Evolutionary conservation across 1,284 basidiomycete species (phyloP).

Genomic region (Cutaneotrichosporon daszewskae): DNA sequence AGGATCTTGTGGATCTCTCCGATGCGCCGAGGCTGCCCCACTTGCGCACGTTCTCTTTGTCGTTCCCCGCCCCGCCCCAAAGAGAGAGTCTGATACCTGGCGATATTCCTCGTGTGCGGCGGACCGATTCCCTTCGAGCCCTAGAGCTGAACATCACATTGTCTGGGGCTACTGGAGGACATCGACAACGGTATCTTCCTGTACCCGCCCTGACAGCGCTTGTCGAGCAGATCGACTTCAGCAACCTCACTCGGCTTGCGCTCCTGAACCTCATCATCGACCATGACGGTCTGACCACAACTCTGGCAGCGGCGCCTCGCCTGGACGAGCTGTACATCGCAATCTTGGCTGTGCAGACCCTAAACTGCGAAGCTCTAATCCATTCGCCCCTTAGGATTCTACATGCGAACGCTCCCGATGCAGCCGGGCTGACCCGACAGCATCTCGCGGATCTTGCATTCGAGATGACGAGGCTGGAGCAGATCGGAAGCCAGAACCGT

Average conservation of each 20-base stretch:
- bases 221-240: conserved; percentile 17
- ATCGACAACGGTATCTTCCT: conserved; percentile 13
- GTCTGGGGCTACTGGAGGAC: background rate
- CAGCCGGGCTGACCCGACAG: conserved; percentile 21
- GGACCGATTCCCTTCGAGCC: conserved; percentile 18
- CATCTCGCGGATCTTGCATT: conserved; percentile 26
- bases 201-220: conserved; percentile 16
- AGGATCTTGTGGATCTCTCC: conserved; percentile 30
- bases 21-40: conserved; percentile 18
- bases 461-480: conserved; percentile 24
- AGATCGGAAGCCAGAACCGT: conserved; percentile 40
- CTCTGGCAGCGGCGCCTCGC: conserved; percentile 13
- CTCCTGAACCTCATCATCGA: conserved; percentile 32
- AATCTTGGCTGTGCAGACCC: conserved; percentile 4
- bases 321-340: conserved; percentile 38
- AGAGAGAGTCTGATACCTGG: conserved; percentile 1
- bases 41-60: conserved; percentile 29
- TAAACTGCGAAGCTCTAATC: conserved; percentile 13
- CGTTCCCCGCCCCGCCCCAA: conserved; percentile 15
- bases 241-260: conserved; percentile 22
- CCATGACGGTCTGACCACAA: conserved; percentile 7
- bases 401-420: conserved; percentile 35
- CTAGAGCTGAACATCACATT: conserved; percentile 33
- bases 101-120: conserved; percentile 30
- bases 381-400: conserved; percentile 20